Evolutionary conservation across 164 flowering plant species (phyloP), one percentile per base, ranked within the genome.

Genomic region (Nymphaea thermarum): DNA sequence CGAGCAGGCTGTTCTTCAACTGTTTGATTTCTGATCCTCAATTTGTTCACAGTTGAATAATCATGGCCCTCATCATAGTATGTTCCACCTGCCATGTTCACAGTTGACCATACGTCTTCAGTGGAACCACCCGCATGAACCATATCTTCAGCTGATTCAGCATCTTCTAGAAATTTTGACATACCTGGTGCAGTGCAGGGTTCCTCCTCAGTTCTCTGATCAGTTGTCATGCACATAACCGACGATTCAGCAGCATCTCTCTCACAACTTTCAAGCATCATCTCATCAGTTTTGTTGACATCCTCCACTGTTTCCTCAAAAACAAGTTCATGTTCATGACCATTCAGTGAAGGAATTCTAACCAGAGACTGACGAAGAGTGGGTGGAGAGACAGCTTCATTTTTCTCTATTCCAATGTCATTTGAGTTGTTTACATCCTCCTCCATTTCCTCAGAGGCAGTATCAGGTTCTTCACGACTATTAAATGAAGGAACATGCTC

Each of bases 91-190:
- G 80, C 73, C 47, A 74, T 65, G 69, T 76, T 71, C 55, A 70
- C 75, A 36, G 74, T 71, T 36, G 78, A 74, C 93, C 93, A 86
- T 43, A 72, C 71, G 71, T 83, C 80, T 71, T 77, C 66, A 41
- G 78, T 68, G 67, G 60, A 76, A 67, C 74, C 83, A 60, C 70
- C n/a, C 2, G 36, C 76, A 64, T 68, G 68, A 55, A 71, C 69
- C 42, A 73, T 41, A 74, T 64, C 71, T 71, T 75, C 76, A 44
- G 65, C 60, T 57, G 75, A 44, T 65, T 72, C 78, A 71, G 71
- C 51, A 70, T 74, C 65, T 63, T 72, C 78, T 14, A 80, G 45
- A 66, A 60, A 75, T 60, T 75, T 74, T 16, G 82, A 68, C 12
- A 67, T 43, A 68, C 53, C 68, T 42, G 75, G 71, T 71, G 82